Percentiles rank a stretch among this genome's conserved stretches.
Conservation (phyloP, 306 rosid species). For the Hylodesmum podocarpum region DNA sequence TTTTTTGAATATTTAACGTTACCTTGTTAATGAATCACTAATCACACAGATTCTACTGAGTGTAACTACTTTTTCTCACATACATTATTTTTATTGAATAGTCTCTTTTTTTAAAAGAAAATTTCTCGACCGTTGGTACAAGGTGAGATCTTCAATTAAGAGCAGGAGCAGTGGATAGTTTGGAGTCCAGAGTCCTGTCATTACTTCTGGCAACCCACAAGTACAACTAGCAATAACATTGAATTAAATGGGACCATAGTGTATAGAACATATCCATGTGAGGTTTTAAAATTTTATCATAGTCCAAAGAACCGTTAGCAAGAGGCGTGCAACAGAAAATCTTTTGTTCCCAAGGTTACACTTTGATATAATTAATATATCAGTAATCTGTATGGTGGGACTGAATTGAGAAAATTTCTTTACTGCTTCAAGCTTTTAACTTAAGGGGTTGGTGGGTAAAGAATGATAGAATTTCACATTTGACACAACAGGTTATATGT, state of each 20-base stretch:
- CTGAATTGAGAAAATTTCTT: not conserved
- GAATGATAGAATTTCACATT: too few species aligned
- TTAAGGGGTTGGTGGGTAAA: too few species aligned
- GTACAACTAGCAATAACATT: slow-evolving; percentile 19
- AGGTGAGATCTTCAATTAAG: slow-evolving; percentile 4
- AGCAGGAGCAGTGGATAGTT: not conserved
- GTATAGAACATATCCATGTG: slow-evolving; percentile 25
- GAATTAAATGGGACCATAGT: slow-evolving; percentile 33
- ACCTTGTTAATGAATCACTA: not conserved
- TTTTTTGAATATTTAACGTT: too few species aligned
- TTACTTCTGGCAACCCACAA: slow-evolving; percentile 7
- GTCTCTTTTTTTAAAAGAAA: not conserved
- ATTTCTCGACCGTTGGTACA: not conserved
- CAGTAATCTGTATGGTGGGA: too few species aligned
- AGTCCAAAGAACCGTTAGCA: not conserved
- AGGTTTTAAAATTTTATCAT: not conserved
- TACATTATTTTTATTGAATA: not conserved
- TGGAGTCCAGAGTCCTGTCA: not conserved
- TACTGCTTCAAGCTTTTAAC: too few species aligned
- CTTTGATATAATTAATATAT: not conserved
- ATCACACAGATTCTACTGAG: slow-evolving; percentile 8
- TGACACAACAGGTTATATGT: too few species aligned
- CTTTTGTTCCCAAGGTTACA: not conserved
- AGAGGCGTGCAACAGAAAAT: not conserved
- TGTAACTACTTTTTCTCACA: slow-evolving; percentile 17